Conservation (phyloP, 768 basidiomycete species). For the Pisolithus albus region DNA sequence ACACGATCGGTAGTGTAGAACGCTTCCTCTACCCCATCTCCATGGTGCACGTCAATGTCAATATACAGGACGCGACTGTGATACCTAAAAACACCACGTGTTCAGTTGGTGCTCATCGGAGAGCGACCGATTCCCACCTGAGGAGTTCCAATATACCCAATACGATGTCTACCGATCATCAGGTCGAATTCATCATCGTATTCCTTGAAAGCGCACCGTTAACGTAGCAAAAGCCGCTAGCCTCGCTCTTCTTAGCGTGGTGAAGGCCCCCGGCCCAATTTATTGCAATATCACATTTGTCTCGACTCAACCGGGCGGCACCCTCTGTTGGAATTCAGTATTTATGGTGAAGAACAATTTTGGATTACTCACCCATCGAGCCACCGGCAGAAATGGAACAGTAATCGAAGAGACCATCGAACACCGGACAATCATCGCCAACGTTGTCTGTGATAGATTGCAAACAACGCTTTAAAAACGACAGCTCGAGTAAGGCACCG, state of each 20-base stretch:
- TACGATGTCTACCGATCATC: constrained; percentile 72
- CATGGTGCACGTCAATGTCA: constrained; percentile 98
- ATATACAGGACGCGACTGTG: constrained; percentile 94
- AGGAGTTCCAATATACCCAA: constrained; percentile 93
- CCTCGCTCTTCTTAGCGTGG: constrained; percentile 98
- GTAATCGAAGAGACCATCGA: constrained; percentile 97
- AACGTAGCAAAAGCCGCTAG: constrained; percentile 98
- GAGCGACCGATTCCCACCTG: constrained; percentile 39
- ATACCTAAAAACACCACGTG: constrained; percentile 45
- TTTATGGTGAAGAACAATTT: neutral
- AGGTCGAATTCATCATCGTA: constrained; percentile 1
- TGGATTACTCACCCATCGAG: constrained; percentile 76
- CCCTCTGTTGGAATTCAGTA: constrained; percentile 59
- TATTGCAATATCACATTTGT: constrained; percentile 98
- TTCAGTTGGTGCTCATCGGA: neutral
- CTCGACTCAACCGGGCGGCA: constrained; percentile 87
- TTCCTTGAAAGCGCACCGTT: constrained; percentile 54
- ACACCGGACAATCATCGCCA: constrained; percentile 98
- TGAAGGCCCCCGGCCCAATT: constrained; percentile 99
- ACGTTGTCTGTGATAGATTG: constrained; percentile 67
- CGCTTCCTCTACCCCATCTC: constrained; percentile 98
- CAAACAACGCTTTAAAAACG: neutral
- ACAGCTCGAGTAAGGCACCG: neutral
- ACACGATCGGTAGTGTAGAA: constrained; percentile 99
- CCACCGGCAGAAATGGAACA: constrained; percentile 99